Base-by-base conservation (phyloP, 768 basidiomycete genomes). In the Lactarius pseudohatsudake region DNA sequence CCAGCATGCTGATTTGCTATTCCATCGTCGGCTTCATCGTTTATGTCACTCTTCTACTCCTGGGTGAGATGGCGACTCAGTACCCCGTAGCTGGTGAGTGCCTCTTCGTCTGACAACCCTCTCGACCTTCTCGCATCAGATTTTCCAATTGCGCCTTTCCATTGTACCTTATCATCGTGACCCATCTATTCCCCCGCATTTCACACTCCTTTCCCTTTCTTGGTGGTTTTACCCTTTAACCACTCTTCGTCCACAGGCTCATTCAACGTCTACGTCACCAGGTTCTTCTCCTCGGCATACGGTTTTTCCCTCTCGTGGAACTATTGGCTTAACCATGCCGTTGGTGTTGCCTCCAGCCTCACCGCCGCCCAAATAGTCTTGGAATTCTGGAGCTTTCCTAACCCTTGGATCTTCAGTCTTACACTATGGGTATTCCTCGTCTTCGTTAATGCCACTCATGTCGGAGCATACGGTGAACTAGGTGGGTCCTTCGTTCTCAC, bases 301-400 rank as follows among this genome's bases (percentile, higher is more conserved):
- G 92, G 91, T 1, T 95, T 95, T 70, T 91, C 92, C 2, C 79
- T 94, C 36, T 86, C 88, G 0, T 94, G 91, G 91, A 93, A 93
- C 73, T 94, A 94, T 73, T 93, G 91, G 91, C 90, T 92, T 78
- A 92, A 92, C 72, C 90, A 92, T 75, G 90, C 91, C 2, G 88
- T 93, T 32, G 90, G 89, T 0, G 86, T 95, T 16, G 93, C 92
- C 0, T 89, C 91, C 0, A 92, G 95, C 73, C 82, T 96, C 36
- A 91, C 89, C 7, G 94, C 92, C 8, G 92, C 92, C 0, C 93
- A 92, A 71, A 82, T 95, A 45, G 88, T 93, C 18, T 78, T 94
- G 9, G 83, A 85, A 64, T 93, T 84, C 74, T 93, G 92, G 92
- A 83, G 85, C 0, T 65, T 80, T 1, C 80, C 81, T 76, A 73